Base-by-base conservation (phyloP, 768 basidiomycete genomes). In the Coprinopsis marcescibilis region DNA sequence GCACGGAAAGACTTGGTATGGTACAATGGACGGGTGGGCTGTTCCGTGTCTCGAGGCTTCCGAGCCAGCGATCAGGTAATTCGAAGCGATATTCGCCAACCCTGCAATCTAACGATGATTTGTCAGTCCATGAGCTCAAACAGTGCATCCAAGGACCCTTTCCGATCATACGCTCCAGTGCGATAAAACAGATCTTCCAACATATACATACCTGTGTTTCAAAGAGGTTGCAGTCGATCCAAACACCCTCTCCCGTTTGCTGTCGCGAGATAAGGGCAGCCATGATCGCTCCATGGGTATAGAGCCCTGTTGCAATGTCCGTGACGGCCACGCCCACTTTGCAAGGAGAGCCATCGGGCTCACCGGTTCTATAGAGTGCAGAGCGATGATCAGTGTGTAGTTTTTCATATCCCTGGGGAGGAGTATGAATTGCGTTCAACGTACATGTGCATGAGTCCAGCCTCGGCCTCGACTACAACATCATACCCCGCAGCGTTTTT, bases 281-380 rank as follows among this genome's bases (percentile, higher is more conserved):
- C 76, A 97, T 83, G 51, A 97, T 86, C 2, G 92, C 91, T 0
- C 90, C 89, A 45, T 95, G 91, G 4, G 91, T 83, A 62, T 94
- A 96, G 20, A 97, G 72, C 2, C 86, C 86, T 19, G 86, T 92
- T 37, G 89, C 81, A 44, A 93, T 77, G 65, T 93, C 94, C 11
- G 92, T 95, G 4, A 84, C 84, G 1, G 94, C 93, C 21, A 96
- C 93, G 7, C 94, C 94, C n/a, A 95, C 93, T 65, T 97, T 96
- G 59, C 79, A 83, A 3, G 93, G 94, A 13, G 81, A 77, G 8
- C 91, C 82, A 56, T 85, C 83, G 7, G 83, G 74, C 65, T 95
- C 94, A 41, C 93, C 93, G 13, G 93, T 97, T 54, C 88, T 90
- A 53, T 20, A 42, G 13, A n/a, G 6, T 3, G 14, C n/a, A 13